Evolutionary conservation across 768 basidiomycete species (phyloP), one percentile per base, ranked within the genome.

Genomic region (Glaciozyma martinii): DNA sequence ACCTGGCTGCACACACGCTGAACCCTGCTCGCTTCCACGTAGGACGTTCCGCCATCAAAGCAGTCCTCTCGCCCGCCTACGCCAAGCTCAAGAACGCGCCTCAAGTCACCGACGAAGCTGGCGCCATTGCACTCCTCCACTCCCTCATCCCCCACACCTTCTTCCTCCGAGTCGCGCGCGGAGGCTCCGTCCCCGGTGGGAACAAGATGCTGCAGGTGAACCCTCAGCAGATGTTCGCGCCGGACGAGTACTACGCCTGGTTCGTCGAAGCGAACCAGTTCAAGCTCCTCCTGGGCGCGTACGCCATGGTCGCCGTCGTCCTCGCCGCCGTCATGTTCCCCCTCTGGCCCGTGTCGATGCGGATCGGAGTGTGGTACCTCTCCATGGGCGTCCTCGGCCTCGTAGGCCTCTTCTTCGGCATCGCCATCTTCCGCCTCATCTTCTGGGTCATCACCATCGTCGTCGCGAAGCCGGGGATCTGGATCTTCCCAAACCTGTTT

Each of bases 291-390:
- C 84, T 90, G 15, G 90, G 91, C 49, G 94, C 89, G 23, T 80
- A 88, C 18, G 84, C 85, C 33, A 92, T 99, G 89, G 92, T 98
- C 64, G 83, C 81, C 49, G 80, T 97, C 75, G 90, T 98, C 81
- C 86, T 99, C 50, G 92, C 88, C 7, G 93, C 89, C 3, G 93
- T 97, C 74, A 95, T 99, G 92, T 99, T 95, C 84, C 95, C 95
- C 5, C 82, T 99, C 21, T 99, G 95, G 95, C 95, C 95, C 3
- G 84, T 87, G 56, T 85, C 84, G 72, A 84, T 99, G 83, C 83
- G 94, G 19, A 79, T 93, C 37, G 93, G 94, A 43, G 94, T 93
- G 62, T 97, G 89, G 87, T 99, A 99, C 77, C 80, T 99, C 69
- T 88, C 86, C 71, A 86, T 97, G 63, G 87, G 79, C 54, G 86